A percentile compares a stretch with the other conserved stretches of the same genome.
phyloP scores from a whole-genome alignment of 1,284 basidiomycete genomes.

The Cutaneotrichosporon sp. region DNA sequence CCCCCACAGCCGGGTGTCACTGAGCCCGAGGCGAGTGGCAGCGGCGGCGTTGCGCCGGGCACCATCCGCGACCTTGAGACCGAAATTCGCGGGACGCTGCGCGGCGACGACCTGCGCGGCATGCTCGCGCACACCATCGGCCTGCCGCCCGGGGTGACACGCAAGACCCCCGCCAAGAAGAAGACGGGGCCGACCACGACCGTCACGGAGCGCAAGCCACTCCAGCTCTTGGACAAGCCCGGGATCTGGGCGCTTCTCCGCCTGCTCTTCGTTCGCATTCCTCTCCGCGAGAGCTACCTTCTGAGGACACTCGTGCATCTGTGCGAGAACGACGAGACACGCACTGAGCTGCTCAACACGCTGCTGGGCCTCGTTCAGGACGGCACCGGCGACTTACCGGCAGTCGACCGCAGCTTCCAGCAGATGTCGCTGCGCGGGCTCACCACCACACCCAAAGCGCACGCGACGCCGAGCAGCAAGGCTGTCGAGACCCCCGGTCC shows the following conservation, averaged over 20 bases:
- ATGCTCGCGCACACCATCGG: conserved; percentile 14
- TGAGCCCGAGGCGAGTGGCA: conserved; percentile 10
- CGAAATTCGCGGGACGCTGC: conserved; percentile 12
- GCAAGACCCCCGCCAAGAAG: conserved; percentile 1
- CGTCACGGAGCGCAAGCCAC: conserved; percentile 50
- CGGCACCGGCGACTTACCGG: conserved; percentile 85
- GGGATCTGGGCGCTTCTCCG: conserved; percentile 89
- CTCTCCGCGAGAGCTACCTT: conserved; percentile 79
- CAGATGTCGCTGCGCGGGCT: conserved; percentile 76
- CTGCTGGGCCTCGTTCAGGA: conserved; percentile 91
- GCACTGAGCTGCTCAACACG: conserved; percentile 89
- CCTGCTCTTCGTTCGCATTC: conserved; percentile 87
- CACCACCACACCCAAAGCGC: conserved; percentile 65
- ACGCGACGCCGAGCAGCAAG: conserved; percentile 63
- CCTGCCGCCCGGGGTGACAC: background rate
- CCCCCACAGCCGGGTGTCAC: conserved; percentile 43
- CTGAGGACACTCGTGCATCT: conserved; percentile 92
- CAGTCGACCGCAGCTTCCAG: conserved; percentile 91
- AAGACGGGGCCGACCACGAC: background rate
- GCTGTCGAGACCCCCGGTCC: conserved; percentile 53
- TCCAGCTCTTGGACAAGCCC: conserved; percentile 88
- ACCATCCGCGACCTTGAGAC: conserved; percentile 7
- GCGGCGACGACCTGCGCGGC: conserved; percentile 10
- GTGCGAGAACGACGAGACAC: conserved; percentile 91
- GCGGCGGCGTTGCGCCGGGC: background rate